Evolutionary conservation across 306 rosid genomes (phyloP).

Genomic region (Rosa rugosa): DNA sequence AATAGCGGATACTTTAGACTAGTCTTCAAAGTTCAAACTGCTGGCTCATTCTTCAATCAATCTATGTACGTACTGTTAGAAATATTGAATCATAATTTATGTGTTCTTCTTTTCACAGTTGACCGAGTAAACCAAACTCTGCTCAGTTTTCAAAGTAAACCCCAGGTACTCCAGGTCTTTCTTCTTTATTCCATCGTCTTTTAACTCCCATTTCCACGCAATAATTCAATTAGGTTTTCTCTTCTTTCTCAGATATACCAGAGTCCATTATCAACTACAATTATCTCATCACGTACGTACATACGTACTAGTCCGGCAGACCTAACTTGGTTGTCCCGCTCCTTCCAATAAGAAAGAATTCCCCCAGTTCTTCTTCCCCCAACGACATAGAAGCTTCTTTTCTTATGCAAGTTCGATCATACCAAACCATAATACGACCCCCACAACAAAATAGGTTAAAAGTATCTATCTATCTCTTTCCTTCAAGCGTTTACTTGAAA

Average conservation of each 20-base stretch:
- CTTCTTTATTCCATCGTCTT: neutral
- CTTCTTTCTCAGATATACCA: neutral
- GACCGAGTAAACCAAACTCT: constrained; percentile 7
- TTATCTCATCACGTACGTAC: neutral
- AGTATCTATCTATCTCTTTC: too few species aligned
- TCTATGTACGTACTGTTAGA: neutral
- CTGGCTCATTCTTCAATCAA: neutral
- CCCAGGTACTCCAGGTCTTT: neutral
- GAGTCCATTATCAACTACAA: neutral
- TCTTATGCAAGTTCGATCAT: too few species aligned
- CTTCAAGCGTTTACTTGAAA: too few species aligned
- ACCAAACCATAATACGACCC: too few species aligned
- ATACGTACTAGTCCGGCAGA: neutral
- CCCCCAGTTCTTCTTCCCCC: neutral
- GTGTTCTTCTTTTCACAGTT: neutral
- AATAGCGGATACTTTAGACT: constrained; percentile 11
- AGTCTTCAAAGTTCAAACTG: neutral
- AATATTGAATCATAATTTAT: constrained; percentile 8
- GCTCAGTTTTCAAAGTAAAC: constrained; percentile 14
- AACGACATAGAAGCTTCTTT: neutral
- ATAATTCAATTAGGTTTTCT: neutral
- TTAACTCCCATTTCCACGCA: neutral
- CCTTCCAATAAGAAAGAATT: neutral
- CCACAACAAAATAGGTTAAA: too few species aligned
- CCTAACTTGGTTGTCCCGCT: neutral